Evolutionary conservation across 768 basidiomycete species (phyloP).

Genomic region (Leccinellum rugosiceps): DNA sequence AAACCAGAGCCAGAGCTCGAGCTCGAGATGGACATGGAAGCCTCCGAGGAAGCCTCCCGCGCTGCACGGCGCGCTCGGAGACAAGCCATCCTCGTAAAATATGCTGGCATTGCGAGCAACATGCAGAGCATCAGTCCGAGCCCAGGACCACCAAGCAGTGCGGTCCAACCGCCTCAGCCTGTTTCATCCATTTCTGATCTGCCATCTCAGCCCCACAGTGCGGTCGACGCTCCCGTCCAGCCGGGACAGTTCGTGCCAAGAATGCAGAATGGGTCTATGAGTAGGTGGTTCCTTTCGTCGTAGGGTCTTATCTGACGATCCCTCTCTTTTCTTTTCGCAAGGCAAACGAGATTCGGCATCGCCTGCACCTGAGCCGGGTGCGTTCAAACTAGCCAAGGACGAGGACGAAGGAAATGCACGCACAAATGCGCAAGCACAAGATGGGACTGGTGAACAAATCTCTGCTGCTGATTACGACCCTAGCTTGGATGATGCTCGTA

Average conservation of each 20-base stretch:
- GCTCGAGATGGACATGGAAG: slow-evolving; percentile 50
- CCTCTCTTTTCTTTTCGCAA: slow-evolving; percentile 17
- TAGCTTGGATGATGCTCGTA: slow-evolving; percentile 79
- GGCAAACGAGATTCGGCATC: slow-evolving; percentile 55
- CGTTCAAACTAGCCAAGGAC: slow-evolving; percentile 69
- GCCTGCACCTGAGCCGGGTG: slow-evolving; percentile 52
- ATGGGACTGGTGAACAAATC: slow-evolving; percentile 61
- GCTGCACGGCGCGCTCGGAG: slow-evolving; percentile 68
- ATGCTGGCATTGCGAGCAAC: slow-evolving; percentile 46
- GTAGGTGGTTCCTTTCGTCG: slow-evolving; percentile 12
- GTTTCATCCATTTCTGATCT: slow-evolving; percentile 60
- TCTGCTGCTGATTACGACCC: slow-evolving; percentile 94
- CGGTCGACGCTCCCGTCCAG: slow-evolving; percentile 32
- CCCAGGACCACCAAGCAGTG: slow-evolving; percentile 67
- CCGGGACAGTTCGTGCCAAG: slow-evolving; percentile 7
- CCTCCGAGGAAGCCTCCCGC: slow-evolving; percentile 58
- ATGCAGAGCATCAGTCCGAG: slow-evolving; percentile 49
- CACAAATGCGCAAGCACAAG: slow-evolving; percentile 43
- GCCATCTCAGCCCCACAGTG: slow-evolving; percentile 52
- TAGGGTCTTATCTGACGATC: background rate
- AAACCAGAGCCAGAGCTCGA: slow-evolving; percentile 42
- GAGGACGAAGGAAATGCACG: slow-evolving; percentile 48
- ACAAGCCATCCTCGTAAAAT: slow-evolving; percentile 78
- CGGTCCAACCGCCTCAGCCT: slow-evolving; percentile 67
- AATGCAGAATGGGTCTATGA: slow-evolving; percentile 19